phyloP scores from a whole-genome alignment of 306 rosid species.

The Nissolia schottii region DNA sequence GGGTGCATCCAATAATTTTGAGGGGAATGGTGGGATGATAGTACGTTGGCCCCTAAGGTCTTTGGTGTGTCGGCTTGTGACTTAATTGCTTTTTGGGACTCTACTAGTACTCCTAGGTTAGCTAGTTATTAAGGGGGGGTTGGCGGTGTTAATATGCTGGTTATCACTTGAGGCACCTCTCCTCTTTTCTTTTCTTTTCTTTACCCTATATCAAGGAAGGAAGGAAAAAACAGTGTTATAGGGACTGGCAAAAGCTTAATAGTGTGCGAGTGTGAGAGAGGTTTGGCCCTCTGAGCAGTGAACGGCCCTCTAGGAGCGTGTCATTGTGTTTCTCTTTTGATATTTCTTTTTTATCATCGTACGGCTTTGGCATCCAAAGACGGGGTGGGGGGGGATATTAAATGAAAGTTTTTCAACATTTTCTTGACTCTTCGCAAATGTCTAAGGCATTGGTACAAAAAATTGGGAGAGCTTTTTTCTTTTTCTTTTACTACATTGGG shows the following conservation, averaged over 20 bases:
- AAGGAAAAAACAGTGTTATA: conserved; percentile 11
- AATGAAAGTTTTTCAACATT: not conserved
- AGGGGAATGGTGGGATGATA: conserved; percentile 33
- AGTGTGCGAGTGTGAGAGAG: not conserved
- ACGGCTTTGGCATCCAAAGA: conserved; percentile 20
- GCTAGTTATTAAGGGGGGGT: too few relatives aligned
- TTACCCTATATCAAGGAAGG: conserved; percentile 33
- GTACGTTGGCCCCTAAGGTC: too few relatives aligned
- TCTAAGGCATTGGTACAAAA: not conserved
- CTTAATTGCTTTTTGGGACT: too few relatives aligned
- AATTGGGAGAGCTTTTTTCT: not conserved
- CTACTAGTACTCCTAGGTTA: too few relatives aligned
- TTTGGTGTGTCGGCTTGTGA: conserved; percentile 40
- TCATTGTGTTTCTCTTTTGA: conserved; percentile 5
- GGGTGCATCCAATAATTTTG: too few relatives aligned
- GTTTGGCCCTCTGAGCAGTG: conserved; percentile 4
- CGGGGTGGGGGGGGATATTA: not conserved
- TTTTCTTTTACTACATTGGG: too few relatives aligned
- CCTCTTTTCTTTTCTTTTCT: too few relatives aligned
- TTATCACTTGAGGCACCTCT: too few relatives aligned
- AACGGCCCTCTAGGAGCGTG: conserved; percentile 6
- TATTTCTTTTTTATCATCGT: conserved; percentile 15
- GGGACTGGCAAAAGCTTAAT: conserved; percentile 31
- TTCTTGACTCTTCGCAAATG: not conserved
- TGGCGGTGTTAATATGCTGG: too few relatives aligned